These are phyloP conservation scores for Cercospora nicotianae DNA, from an alignment of 2,329 filamentous ascomycete genomes.

Conservation along the genomic window DNA sequence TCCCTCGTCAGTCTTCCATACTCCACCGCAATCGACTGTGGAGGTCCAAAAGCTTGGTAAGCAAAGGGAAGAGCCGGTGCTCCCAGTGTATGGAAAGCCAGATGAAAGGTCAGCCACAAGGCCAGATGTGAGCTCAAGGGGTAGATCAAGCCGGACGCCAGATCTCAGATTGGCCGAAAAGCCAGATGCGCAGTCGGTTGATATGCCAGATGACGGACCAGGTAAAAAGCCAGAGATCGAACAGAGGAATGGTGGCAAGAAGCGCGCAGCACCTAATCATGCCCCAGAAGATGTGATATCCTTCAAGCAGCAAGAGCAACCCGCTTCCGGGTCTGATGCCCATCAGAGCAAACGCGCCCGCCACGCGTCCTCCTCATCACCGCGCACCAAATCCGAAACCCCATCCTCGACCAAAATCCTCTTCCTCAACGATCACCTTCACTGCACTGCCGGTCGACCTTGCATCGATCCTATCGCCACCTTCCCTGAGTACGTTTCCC, in stretches of 20 bases:
- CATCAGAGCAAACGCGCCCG: not conserved
- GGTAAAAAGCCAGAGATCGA: not conserved
- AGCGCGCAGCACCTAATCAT: not conserved
- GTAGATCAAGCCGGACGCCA: not conserved
- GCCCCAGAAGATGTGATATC: not conserved
- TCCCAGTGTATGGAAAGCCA: not conserved
- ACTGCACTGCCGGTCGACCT: not conserved
- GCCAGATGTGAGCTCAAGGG: not conserved
- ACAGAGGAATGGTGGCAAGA: not conserved
- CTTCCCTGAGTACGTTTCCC: not conserved
- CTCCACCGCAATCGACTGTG: not conserved
- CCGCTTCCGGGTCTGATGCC: not conserved
- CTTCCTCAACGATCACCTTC: not conserved
- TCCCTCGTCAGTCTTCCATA: not conserved
- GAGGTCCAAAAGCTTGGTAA: not conserved
- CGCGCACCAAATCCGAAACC: not conserved
- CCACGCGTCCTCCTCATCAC: not conserved
- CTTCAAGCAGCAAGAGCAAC: not conserved
- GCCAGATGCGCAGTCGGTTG: not conserved
- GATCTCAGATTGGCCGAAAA: not conserved
- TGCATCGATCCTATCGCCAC: not conserved
- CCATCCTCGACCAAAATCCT: not conserved
- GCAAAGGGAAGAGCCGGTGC: not conserved
- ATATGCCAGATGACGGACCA: not conserved
- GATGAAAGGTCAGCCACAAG: not conserved